Evolutionary conservation across 2,329 filamentous ascomycete genomes (phyloP).

Genomic region (Sporothrix inflata): DNA sequence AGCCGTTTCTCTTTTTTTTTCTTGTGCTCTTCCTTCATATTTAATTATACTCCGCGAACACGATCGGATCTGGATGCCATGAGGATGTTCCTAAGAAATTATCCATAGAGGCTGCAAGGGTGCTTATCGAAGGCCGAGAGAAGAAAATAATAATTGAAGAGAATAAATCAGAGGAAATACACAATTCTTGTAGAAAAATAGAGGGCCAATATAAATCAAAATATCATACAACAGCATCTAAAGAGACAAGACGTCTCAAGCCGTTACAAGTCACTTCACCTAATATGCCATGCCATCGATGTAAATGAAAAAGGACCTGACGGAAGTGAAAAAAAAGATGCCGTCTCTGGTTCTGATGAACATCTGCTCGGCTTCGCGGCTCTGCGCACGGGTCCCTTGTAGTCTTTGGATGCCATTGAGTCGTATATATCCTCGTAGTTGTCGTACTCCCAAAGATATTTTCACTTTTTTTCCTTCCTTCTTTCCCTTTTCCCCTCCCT

Average conservation of each 20-base stretch:
- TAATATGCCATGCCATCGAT: neutral
- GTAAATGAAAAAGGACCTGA: neutral
- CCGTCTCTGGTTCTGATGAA: neutral
- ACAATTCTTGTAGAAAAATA: neutral
- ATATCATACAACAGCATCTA: neutral
- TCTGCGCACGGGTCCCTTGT: neutral
- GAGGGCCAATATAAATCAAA: neutral
- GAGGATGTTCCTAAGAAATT: constrained; percentile 14
- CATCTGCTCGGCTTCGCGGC: constrained; percentile 20
- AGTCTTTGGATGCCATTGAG: neutral
- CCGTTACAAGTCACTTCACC: neutral
- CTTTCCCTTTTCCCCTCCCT: neutral
- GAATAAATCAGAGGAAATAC: neutral
- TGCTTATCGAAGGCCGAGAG: neutral
- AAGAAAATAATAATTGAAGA: neutral
- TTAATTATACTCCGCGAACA: neutral
- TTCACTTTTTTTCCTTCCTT: neutral
- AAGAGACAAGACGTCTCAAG: neutral
- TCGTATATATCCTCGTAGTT: neutral
- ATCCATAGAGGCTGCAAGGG: constrained; percentile 18
- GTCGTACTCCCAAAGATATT: neutral
- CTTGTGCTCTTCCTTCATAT: neutral
- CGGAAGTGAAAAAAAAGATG: neutral
- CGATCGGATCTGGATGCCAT: constrained; percentile 17
- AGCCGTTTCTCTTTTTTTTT: constrained; percentile 20